Conservation (phyloP, 345 rosid species). For the Heritiera fomes region DNA sequence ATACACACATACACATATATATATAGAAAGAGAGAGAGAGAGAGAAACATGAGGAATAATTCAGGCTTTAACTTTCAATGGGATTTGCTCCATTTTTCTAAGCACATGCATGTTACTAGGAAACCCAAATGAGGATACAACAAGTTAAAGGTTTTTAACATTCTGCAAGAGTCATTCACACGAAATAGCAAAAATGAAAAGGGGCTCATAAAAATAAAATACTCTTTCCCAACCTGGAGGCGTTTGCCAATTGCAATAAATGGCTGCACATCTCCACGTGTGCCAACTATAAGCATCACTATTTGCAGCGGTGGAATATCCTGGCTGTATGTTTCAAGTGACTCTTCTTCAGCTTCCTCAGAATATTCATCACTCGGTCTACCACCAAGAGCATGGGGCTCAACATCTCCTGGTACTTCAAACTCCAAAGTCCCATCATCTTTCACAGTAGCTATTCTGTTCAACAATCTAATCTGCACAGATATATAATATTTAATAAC, state of each 20-base stretch:
- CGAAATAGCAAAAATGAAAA: background rate
- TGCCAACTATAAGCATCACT: conserved; percentile 69
- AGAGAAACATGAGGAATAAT: background rate
- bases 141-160: background rate
- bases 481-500: conserved; percentile 29
- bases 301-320: conserved; percentile 76
- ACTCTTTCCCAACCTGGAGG: conserved; percentile 55
- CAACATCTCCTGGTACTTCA: conserved; percentile 82
- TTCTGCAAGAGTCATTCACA: background rate
- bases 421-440: conserved; percentile 95
- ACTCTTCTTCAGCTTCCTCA: conserved; percentile 55
- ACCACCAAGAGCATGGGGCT: conserved; percentile 45
- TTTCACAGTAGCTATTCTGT: conserved; percentile 92
- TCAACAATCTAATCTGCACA: conserved; percentile 78
- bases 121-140: background rate
- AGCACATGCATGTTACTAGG: background rate
- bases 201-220: background rate
- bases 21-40: background rate
- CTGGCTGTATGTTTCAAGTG: conserved; percentile 64
- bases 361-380: conserved; percentile 34
- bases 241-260: conserved; percentile 84
- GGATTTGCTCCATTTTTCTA: background rate
- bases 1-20: no score
- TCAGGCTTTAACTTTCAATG: background rate
- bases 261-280: conserved; percentile 93